Base-by-base conservation (phyloP, 2,329 filamentous ascomycete genomes). In the Ceratocystis lukuohia region DNA sequence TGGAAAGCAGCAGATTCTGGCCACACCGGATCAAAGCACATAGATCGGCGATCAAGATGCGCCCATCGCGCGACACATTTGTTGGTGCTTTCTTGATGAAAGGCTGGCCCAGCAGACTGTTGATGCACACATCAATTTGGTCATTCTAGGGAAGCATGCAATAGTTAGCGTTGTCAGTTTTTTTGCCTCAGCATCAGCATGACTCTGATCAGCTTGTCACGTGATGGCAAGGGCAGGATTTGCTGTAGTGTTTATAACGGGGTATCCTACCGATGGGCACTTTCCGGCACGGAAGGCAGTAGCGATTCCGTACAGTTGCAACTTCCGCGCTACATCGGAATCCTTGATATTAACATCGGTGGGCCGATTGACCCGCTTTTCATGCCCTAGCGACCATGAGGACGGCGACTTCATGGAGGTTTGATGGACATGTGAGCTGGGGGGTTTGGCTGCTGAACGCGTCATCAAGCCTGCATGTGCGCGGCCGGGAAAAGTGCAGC, bases 121-220 rank as follows among this genome's bases (percentile, higher is more conserved):
- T 97, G 74, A 99, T 78, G 33, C 94, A 92, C 62, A 96, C 82
- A 78, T 97, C 94, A 75, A 96, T 95, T 79, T 96, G 92, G 72
- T 93, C 89, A 77, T 96, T 96, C 88, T 91, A 72, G 12, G 68
- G 20, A 64, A 25, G 62, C 12, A 15, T 3, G 41, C 37, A 61
- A 17, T 22, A 33, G 33, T 33, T 59, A 41, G 70, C 46, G 12
- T 20, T 44, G 30, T 28, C 15, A 12, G 12, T 41, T 15, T 41
- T 41, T 41, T 5, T 41, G 12, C 28, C 3, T 28, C 28, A 28
- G 10, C 50, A 44, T 41, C 33, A 25, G 46, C 3, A 20, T 28
- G 5, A 20, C 4, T 12, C 15, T 15, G 15, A 15, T 53, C 10
- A 5, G 48, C 12, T 3, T 10, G 48, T 53, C 48, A 53, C 48